A percentile compares a stretch with the other conserved stretches of the same genome.
Evolutionary conservation across 2,329 filamentous ascomycete genomes (phyloP).

Genomic region (Apiospora arundinis): DNA sequence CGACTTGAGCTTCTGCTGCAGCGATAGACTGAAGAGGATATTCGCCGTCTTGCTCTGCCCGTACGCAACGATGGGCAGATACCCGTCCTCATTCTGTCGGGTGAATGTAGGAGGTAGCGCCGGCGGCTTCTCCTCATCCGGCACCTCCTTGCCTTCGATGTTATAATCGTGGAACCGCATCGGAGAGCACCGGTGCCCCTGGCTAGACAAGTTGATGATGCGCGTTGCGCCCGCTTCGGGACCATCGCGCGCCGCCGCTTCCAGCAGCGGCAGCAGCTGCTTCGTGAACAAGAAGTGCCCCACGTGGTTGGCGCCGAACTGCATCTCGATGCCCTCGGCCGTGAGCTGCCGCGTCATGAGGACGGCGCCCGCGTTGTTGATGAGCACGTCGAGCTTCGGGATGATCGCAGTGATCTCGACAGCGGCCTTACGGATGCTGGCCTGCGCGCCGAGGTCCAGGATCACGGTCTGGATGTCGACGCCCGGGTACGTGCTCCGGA

Average conservation of each 20-base stretch:
- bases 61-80: constrained; percentile 51
- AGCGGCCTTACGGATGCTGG: constrained; percentile 45
- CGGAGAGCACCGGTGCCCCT: constrained; percentile 47
- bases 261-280: constrained; percentile 44
- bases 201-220: constrained; percentile 50
- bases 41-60: constrained; percentile 60
- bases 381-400: constrained; percentile 46
- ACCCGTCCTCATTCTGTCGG: constrained; percentile 42
- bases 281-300: constrained; percentile 47
- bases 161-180: constrained; percentile 54
- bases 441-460: constrained; percentile 46
- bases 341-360: constrained; percentile 47
- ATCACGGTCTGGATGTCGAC: constrained; percentile 44
- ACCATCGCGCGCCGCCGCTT: constrained; percentile 38
- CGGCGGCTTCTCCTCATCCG: constrained; percentile 40
- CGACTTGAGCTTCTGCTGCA: constrained; percentile 43
- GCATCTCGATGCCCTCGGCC: constrained; percentile 49
- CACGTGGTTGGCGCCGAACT: constrained; percentile 48
- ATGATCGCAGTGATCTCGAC: constrained; percentile 40
- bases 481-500: constrained; percentile 42
- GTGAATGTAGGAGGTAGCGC: constrained; percentile 39
- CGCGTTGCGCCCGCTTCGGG: constrained; percentile 37
- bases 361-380: constrained; percentile 51
- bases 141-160: constrained; percentile 48
- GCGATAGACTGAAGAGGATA: constrained; percentile 49